These are phyloP conservation scores for Sugiyamaella smithiae DNA, from an alignment of 805 yeast species.

Conservation along the genomic window DNA sequence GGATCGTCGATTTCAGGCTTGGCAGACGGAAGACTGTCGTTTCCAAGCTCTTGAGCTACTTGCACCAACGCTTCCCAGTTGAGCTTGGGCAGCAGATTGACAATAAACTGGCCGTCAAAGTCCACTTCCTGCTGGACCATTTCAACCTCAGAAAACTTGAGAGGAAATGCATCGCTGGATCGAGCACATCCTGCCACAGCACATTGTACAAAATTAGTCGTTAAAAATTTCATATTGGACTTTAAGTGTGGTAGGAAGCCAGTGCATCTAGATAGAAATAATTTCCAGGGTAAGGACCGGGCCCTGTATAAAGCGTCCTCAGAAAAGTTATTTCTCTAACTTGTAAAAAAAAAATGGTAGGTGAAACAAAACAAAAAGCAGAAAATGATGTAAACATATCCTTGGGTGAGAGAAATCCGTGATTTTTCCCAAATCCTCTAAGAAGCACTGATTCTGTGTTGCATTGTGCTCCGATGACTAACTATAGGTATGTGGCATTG, in stretches of 20 bases:
- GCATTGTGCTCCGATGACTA: background rate
- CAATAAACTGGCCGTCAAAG: slow-evolving; percentile 75
- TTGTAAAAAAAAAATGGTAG: no score
- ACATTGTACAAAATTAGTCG: slow-evolving; percentile 96
- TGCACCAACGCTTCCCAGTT: slow-evolving; percentile 82
- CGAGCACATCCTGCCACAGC: slow-evolving; percentile 79
- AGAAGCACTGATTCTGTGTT: slow-evolving; percentile 28
- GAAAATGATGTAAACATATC: slow-evolving; percentile 1
- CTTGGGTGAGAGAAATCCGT: background rate
- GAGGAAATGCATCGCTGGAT: slow-evolving; percentile 75
- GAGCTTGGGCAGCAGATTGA: slow-evolving; percentile 71
- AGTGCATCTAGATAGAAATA: no score
- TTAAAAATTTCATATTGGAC: slow-evolving; percentile 87
- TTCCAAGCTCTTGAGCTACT: slow-evolving; percentile 76
- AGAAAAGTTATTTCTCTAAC: no score
- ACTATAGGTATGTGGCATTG: background rate
- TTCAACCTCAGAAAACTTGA: slow-evolving; percentile 64
- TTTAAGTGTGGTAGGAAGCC: no score
- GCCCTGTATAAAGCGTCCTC: no score
- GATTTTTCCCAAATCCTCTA: slow-evolving; percentile 26
- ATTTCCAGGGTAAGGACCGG: background rate
- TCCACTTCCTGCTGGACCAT: slow-evolving; percentile 75
- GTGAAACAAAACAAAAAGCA: background rate
- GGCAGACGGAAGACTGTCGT: slow-evolving; percentile 41
- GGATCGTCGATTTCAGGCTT: slow-evolving; percentile 47